phyloP scores from a whole-genome alignment of 306 rosid genomes.

The Lablab purpureus region DNA sequence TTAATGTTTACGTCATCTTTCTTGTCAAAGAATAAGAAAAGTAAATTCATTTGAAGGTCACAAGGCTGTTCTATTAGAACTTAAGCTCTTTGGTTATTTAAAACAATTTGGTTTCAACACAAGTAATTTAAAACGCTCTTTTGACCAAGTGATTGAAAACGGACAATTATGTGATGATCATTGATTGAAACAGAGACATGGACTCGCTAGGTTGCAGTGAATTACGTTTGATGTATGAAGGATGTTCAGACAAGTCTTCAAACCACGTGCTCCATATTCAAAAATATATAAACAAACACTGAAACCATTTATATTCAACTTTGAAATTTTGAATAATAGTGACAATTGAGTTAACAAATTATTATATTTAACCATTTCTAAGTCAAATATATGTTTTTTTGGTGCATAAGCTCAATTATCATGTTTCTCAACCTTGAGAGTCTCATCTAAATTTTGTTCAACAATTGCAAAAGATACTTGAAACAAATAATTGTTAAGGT shows the following conservation, averaged over 20 bases:
- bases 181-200: not conserved
- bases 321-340: not conserved
- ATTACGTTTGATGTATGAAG: not conserved
- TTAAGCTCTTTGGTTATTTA: not conserved
- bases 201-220: not conserved
- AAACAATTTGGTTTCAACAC: too few relatives aligned
- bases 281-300: not conserved
- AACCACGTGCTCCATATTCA: not conserved
- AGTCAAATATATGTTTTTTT: too few relatives aligned
- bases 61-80: not conserved
- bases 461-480: too few relatives aligned
- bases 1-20: too few relatives aligned
- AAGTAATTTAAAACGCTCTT: too few relatives aligned
- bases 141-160: slow-evolving; percentile 1
- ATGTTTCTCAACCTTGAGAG: too few relatives aligned
- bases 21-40: too few relatives aligned
- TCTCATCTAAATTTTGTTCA: too few relatives aligned
- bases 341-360: not conserved
- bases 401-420: too few relatives aligned
- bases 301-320: not conserved
- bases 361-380: too few relatives aligned
- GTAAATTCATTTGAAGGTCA: not conserved
- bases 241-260: not conserved
- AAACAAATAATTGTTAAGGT: too few relatives aligned
- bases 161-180: not conserved